Percentiles rank a stretch among this genome's conserved stretches.
phyloP scores from a whole-genome alignment of 2,329 filamentous ascomycete species.

The Endoconidiophora laricicola region DNA sequence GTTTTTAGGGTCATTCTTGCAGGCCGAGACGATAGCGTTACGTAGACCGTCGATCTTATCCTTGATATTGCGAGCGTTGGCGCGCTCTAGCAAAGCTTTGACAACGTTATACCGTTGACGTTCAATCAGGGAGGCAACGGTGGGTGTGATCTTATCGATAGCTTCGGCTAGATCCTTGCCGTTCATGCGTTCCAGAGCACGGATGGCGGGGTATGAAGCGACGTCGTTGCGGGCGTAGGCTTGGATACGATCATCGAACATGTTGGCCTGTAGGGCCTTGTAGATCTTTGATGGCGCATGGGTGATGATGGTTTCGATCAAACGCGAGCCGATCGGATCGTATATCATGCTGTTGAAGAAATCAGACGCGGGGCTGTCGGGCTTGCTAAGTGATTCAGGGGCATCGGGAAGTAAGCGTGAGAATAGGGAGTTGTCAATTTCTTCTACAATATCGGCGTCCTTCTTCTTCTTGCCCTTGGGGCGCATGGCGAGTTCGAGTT shows the following conservation, averaged over 20 bases:
- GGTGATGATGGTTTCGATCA: conserved; percentile 73
- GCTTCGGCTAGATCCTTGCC: conserved; percentile 70
- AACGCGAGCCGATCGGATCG: conserved; percentile 73
- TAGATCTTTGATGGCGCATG: conserved; percentile 76
- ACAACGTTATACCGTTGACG: conserved; percentile 65
- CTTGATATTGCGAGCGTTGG: conserved; percentile 46
- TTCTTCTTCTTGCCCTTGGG: conserved; percentile 46
- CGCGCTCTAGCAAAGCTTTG: conserved; percentile 69
- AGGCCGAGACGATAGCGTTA: conserved; percentile 30
- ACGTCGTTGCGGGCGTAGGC: conserved; percentile 78
- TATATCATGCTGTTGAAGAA: conserved; percentile 83
- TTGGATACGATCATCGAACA: conserved; percentile 65
- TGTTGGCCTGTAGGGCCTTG: conserved; percentile 66
- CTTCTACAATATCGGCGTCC: conserved; percentile 18
- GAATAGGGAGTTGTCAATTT: conserved; percentile 39
- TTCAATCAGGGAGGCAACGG: conserved; percentile 55
- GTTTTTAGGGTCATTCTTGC: conserved; percentile 29
- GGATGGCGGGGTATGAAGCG: conserved; percentile 72
- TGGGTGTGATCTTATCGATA: conserved; percentile 53
- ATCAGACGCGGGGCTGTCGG: conserved; percentile 50
- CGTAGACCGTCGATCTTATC: conserved; percentile 33
- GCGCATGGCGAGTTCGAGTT: conserved; percentile 65
- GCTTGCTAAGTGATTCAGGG: conserved; percentile 51
- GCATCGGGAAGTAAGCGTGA: conserved; percentile 64
- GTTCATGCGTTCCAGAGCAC: conserved; percentile 65